These are phyloP conservation scores for Somion occarium DNA, from an alignment of 1,284 basidiomycete species.

Conservation along the genomic window DNA sequence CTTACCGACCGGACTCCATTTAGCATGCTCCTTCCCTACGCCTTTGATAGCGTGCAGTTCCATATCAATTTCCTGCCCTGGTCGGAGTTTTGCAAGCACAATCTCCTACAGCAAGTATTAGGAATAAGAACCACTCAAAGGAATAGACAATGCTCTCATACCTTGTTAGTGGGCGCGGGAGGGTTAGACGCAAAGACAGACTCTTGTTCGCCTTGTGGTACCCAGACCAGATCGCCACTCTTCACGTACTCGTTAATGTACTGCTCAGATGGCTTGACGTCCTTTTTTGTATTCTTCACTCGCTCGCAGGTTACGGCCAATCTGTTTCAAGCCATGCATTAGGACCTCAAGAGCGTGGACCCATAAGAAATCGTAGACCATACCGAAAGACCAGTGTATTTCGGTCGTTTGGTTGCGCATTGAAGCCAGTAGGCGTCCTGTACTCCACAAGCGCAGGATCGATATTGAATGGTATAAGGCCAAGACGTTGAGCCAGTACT, in stretches of 20 bases:
- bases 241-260: constrained; percentile 44
- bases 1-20: constrained; percentile 92
- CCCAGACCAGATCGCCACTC: constrained; percentile 80
- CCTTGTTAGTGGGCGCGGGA: constrained; percentile 68
- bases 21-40: constrained; percentile 95
- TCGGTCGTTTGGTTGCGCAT: constrained; percentile 73
- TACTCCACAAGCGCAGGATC: constrained; percentile 66
- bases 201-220: constrained; percentile 81
- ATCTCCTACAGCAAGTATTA: constrained; percentile 49
- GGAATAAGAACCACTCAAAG: neutral
- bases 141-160: constrained; percentile 7
- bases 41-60: constrained; percentile 94
- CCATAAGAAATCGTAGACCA: constrained; percentile 1
- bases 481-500: constrained; percentile 87
- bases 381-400: constrained; percentile 85
- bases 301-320: constrained; percentile 73
- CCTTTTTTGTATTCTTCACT: constrained; percentile 25
- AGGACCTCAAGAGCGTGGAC: neutral
- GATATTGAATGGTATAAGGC: constrained; percentile 85
- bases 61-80: constrained; percentile 81
- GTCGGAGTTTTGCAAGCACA: constrained; percentile 90
- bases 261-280: neutral
- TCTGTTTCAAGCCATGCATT: constrained; percentile 24
- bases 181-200: constrained; percentile 43
- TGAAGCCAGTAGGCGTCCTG: constrained; percentile 25